phyloP scores from a whole-genome alignment of 1,284 basidiomycete genomes.

The Ganoderma multipileum region DNA sequence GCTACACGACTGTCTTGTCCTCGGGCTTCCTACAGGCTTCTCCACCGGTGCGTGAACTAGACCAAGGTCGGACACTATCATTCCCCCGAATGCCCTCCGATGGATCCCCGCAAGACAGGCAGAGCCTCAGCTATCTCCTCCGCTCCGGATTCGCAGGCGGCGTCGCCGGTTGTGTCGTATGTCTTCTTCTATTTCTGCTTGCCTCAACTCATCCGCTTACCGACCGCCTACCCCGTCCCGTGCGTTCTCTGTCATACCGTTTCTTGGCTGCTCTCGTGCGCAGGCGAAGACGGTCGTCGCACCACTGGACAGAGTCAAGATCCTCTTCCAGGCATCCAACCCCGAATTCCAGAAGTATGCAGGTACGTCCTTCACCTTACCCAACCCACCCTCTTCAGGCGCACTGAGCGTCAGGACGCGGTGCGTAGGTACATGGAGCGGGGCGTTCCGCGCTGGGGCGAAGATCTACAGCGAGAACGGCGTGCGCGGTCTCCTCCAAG shows the following conservation, averaged over 20 bases:
- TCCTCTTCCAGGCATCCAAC: conserved; percentile 97
- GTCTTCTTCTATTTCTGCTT: conserved; percentile 41
- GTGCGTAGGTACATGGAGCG: conserved; percentile 78
- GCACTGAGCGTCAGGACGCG: not conserved
- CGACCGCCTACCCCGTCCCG: not conserved
- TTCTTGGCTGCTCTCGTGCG: conserved; percentile 1
- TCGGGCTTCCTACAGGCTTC: not conserved
- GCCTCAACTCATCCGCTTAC: not conserved
- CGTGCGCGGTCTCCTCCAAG: conserved; percentile 87
- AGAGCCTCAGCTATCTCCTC: conserved; percentile 77
- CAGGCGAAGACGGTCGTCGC: conserved; percentile 98
- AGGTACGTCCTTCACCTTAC: conserved; percentile 54
- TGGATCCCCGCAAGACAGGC: conserved; percentile 56
- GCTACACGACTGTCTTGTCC: not conserved
- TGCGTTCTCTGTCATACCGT: not conserved
- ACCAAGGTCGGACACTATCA: not conserved
- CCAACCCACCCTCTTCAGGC: not conserved
- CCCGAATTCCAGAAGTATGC: conserved; percentile 95
- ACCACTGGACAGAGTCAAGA: conserved; percentile 98
- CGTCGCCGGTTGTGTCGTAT: conserved; percentile 90
- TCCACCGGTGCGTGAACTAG: not conserved
- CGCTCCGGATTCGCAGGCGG: conserved; percentile 92
- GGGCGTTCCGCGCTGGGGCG: conserved; percentile 83
- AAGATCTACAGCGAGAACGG: conserved; percentile 84
- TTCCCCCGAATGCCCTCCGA: conserved; percentile 65